Percentiles rank a stretch among this genome's conserved stretches.
Evolutionary conservation across 345 rosid genomes (phyloP).

Genomic region (Dimocarpus longan): DNA sequence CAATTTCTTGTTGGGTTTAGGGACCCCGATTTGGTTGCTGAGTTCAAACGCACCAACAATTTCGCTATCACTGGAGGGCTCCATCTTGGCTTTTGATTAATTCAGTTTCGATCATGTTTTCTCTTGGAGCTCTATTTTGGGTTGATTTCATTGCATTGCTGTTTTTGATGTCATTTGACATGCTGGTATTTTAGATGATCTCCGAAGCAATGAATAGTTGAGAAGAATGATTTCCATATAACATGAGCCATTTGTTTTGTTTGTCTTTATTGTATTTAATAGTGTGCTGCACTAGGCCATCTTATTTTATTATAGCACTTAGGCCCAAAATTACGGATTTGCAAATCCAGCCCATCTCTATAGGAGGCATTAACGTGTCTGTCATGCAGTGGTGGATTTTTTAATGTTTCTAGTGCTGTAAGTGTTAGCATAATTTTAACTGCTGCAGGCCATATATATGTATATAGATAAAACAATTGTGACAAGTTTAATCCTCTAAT

Average conservation of each 20-base stretch:
- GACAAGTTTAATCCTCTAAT: background rate
- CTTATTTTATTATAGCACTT: no score
- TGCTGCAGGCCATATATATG: no score
- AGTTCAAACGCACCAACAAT: conserved; percentile 28
- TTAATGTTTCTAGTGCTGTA: background rate
- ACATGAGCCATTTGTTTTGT: no score
- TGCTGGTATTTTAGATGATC: no score
- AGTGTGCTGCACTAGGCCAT: no score
- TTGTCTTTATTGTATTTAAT: no score
- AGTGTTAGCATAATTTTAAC: no score
- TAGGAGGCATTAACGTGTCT: background rate
- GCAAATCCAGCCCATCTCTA: background rate
- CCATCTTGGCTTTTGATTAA: background rate
- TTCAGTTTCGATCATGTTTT: no score
- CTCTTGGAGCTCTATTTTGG: background rate
- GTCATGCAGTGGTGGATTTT: background rate
- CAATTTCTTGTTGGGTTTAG: conserved; percentile 80
- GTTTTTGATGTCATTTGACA: no score
- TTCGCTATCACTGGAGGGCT: conserved; percentile 8
- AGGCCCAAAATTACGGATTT: background rate
- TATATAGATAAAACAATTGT: background rate
- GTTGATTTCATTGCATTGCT: background rate
- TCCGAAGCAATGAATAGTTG: no score
- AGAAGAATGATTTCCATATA: no score
- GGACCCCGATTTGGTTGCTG: conserved; percentile 48